Conservation (phyloP, 208 protist species). For the Naegleria lovaniensis region DNA sequence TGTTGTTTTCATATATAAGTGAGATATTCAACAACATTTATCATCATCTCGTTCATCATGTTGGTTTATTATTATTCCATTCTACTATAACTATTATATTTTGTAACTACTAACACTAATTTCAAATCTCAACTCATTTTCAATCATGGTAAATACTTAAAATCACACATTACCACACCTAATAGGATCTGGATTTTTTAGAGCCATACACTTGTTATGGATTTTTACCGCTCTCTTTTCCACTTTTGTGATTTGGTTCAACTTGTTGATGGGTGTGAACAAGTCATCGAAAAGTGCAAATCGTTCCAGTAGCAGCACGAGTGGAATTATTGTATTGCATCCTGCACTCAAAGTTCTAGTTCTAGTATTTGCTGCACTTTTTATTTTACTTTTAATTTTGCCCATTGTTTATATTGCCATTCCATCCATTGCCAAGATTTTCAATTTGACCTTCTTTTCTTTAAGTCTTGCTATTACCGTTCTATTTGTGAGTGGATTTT, state of each 20-base stretch:
- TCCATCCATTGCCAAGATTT: neutral
- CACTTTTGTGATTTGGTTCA: neutral
- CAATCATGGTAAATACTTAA: no score
- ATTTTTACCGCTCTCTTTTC: neutral
- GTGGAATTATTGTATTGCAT: neutral
- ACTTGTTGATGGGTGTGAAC: neutral
- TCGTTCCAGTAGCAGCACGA: neutral
- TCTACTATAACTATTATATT: no score
- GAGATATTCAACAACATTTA: no score
- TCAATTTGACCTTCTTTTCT: neutral
- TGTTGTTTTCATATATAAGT: no score
- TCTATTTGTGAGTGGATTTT: neutral
- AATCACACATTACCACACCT: neutral
- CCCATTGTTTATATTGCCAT: neutral
- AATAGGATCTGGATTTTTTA: conserved; percentile 2
- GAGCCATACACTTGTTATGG: neutral
- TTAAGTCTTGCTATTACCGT: neutral
- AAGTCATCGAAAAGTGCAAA: neutral
- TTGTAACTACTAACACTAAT: no score
- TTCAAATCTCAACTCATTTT: no score
- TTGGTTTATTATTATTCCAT: no score
- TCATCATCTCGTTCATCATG: no score
- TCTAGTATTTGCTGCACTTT: neutral
- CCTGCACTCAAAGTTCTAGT: neutral
- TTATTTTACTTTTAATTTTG: neutral